Evolutionary conservation across 2,329 filamentous ascomycete species (phyloP).

Genomic region (Colletotrichum gigasporum): DNA sequence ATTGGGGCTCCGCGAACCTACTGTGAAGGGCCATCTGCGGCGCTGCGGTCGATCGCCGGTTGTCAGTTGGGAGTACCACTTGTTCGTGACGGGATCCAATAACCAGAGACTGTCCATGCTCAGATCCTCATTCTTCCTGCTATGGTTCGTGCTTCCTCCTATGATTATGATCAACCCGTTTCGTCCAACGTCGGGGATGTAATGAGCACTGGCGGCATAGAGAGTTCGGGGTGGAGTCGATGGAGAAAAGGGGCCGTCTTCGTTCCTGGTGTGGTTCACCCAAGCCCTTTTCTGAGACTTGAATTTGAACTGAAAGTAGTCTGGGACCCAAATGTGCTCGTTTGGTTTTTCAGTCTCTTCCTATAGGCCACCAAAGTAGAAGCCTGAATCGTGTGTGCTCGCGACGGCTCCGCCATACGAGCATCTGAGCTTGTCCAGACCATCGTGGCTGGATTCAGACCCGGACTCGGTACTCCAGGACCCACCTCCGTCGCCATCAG

Average conservation of each 20-base stretch:
- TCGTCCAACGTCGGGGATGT: conserved; percentile 1
- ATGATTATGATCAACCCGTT: conserved; percentile 18
- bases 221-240: neutral
- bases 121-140: neutral
- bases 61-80: conserved; percentile 22
- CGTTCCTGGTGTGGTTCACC: neutral
- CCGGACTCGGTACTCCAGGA: neutral
- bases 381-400: neutral
- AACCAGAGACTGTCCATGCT: conserved; percentile 15
- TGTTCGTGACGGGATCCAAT: conserved; percentile 10
- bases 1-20: neutral
- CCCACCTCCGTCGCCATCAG: conserved; percentile 9
- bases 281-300: neutral
- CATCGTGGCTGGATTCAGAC: neutral
- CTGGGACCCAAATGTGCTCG: neutral
- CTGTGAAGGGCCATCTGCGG: conserved; percentile 2
- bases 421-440: neutral
- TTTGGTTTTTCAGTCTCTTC: neutral
- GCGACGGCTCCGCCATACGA: neutral
- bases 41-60: conserved; percentile 1
- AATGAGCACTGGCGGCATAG: conserved; percentile 1
- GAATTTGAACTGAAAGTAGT: conserved; percentile 6
- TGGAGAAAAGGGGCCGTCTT: neutral
- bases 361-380: conserved; percentile 9
- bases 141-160: neutral